Evolutionary conservation across 2,329 filamentous ascomycete genomes (phyloP).

Genomic region (Aphanoascus verrucosus): DNA sequence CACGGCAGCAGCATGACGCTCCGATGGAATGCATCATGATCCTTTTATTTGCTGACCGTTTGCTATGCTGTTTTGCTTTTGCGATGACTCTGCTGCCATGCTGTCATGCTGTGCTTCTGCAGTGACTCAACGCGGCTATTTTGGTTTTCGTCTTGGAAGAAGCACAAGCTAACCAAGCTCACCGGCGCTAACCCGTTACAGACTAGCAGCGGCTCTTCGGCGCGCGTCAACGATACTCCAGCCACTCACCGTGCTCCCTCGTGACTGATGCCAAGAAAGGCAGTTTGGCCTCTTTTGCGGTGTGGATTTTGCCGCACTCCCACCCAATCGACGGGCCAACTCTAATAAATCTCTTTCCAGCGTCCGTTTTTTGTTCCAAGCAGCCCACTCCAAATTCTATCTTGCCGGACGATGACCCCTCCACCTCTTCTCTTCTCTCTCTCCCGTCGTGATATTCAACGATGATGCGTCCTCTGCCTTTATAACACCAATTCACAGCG

Average conservation of each 20-base stretch:
- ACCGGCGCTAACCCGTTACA: neutral
- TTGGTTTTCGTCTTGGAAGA: neutral
- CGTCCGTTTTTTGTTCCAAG: neutral
- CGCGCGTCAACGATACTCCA: conserved; percentile 7
- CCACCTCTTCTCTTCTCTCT: conserved; percentile 4
- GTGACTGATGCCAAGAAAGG: conserved; percentile 4
- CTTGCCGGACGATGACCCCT: conserved; percentile 6
- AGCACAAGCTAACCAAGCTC: neutral
- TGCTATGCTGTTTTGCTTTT: neutral
- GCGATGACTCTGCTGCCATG: neutral
- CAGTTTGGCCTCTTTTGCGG: neutral
- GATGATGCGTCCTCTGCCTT: conserved; percentile 8
- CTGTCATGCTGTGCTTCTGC: neutral
- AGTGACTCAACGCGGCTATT: neutral
- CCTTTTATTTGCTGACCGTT: neutral
- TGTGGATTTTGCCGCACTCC: conserved; percentile 10
- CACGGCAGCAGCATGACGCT: neutral
- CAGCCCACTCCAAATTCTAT: conserved; percentile 1
- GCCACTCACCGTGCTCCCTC: neutral
- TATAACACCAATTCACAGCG: neutral
- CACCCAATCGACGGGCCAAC: conserved; percentile 9
- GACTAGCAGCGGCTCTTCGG: neutral
- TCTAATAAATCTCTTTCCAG: conserved; percentile 10
- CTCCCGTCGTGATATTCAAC: conserved; percentile 9
- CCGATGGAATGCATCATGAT: neutral